These are phyloP conservation scores for Solanum piurae DNA, from an alignment of 257 asterid genomes.

Conservation along the genomic window DNA sequence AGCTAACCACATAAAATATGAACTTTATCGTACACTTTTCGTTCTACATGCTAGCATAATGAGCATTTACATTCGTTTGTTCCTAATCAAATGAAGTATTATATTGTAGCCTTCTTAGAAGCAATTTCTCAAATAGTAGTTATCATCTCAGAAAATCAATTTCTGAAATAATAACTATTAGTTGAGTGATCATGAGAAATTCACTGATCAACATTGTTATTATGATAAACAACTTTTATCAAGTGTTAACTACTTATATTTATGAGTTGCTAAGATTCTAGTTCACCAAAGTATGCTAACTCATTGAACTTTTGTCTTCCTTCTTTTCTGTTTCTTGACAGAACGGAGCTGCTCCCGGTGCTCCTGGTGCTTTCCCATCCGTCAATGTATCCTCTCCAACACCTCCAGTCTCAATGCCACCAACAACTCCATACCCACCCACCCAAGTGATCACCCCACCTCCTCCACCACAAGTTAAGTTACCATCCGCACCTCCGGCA, in stretches of 20 bases:
- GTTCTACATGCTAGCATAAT: neutral
- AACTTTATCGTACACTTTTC: neutral
- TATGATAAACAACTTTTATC: neutral
- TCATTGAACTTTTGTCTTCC: neutral
- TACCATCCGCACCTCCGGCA: conserved; percentile 12
- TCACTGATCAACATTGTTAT: neutral
- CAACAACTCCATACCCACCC: neutral
- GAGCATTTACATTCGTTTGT: neutral
- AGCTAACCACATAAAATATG: neutral
- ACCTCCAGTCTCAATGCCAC: neutral
- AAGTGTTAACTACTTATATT: neutral
- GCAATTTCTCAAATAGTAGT: too few species aligned
- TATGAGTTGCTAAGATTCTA: neutral
- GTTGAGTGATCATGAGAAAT: too few species aligned
- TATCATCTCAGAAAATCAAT: too few species aligned
- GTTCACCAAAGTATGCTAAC: neutral
- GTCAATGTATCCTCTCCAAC: neutral
- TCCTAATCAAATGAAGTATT: neutral
- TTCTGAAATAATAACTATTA: neutral
- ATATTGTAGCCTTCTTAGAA: neutral
- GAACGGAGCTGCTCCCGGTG: neutral
- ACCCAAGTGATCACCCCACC: conserved; percentile 6
- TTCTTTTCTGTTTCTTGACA: neutral
- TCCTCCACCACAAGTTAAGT: conserved; percentile 3
- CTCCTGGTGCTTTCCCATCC: neutral